These are phyloP conservation scores for Penicillium sp. DNA, from an alignment of 2,329 filamentous ascomycete species.

Conservation along the genomic window DNA sequence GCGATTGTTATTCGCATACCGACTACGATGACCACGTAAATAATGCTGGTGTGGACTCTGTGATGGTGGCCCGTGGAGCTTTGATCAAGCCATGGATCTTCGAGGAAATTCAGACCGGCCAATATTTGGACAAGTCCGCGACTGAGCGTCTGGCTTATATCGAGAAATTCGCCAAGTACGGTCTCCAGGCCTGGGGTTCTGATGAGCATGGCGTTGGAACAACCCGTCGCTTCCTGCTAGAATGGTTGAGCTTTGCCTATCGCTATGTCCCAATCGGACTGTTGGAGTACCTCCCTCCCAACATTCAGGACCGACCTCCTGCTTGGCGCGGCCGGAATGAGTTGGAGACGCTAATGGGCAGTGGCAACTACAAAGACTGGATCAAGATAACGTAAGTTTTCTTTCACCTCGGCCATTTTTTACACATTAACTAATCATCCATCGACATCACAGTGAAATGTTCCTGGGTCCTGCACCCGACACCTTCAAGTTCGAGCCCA, in stretches of 20 bases:
- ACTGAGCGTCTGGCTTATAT: constrained; percentile 80
- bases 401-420: neutral
- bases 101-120: constrained; percentile 86
- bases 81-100: constrained; percentile 98
- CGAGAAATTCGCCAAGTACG: constrained; percentile 86
- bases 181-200: constrained; percentile 90
- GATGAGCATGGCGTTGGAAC: constrained; percentile 92
- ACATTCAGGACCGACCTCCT: constrained; percentile 84
- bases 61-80: constrained; percentile 95
- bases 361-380: constrained; percentile 94
- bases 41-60: constrained; percentile 78
- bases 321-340: constrained; percentile 82
- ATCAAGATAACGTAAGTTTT: constrained; percentile 86
- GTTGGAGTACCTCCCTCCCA: constrained; percentile 82
- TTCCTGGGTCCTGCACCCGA: constrained; percentile 88
- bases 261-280: constrained; percentile 89
- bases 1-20: constrained; percentile 89
- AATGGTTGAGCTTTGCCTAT: constrained; percentile 92
- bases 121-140: constrained; percentile 94
- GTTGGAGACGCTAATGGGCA: constrained; percentile 87
- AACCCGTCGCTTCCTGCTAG: constrained; percentile 86
- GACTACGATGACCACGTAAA: constrained; percentile 81
- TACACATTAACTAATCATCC: constrained; percentile 11
- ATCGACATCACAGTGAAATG: constrained; percentile 70
- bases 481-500: constrained; percentile 91